A percentile compares a stretch with the other conserved stretches of the same genome.
Evolutionary conservation across 2,329 filamentous ascomycete genomes (phyloP).

Genomic region (Monosporascus cannonballus): DNA sequence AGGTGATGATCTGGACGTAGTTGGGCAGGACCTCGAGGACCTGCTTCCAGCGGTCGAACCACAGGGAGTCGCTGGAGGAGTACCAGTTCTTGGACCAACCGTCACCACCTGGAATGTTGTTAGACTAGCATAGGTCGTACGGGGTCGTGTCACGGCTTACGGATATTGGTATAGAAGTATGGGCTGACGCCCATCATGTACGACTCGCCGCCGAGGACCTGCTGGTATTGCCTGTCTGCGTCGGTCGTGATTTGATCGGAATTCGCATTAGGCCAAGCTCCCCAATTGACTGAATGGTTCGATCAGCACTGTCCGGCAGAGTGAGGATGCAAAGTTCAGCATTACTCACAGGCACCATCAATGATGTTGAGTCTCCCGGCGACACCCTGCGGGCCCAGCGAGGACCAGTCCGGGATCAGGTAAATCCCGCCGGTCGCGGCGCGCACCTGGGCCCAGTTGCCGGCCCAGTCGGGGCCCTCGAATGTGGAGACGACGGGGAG

Average conservation of each 20-base stretch:
- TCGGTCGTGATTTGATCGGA: slow-evolving; percentile 30
- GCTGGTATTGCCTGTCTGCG: slow-evolving; percentile 33
- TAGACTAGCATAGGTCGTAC: neutral
- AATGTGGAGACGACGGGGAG: slow-evolving; percentile 46
- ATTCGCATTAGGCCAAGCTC: slow-evolving; percentile 40
- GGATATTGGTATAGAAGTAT: slow-evolving; percentile 32
- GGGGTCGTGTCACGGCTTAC: neutral
- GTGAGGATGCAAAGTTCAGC: neutral
- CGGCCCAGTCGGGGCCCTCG: slow-evolving; percentile 36
- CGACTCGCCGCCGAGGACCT: slow-evolving; percentile 31
- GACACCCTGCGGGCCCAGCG: slow-evolving; percentile 31
- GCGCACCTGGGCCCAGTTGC: slow-evolving; percentile 37
- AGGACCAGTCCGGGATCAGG: slow-evolving; percentile 42
- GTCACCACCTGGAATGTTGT: neutral
- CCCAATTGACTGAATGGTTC: slow-evolving; percentile 37
- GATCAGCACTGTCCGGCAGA: neutral
- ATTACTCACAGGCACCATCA: slow-evolving; percentile 23
- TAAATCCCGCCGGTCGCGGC: slow-evolving; percentile 30
- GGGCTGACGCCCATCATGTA: slow-evolving; percentile 45
- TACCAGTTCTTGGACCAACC: slow-evolving; percentile 40
- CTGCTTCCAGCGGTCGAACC: slow-evolving; percentile 50
- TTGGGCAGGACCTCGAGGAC: slow-evolving; percentile 42
- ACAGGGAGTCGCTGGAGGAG: slow-evolving; percentile 46
- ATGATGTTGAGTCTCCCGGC: slow-evolving; percentile 15
- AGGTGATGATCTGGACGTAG: slow-evolving; percentile 50